phyloP scores from a whole-genome alignment of 176 grass and related monocot genomes.

The Eragrostis curvula region DNA sequence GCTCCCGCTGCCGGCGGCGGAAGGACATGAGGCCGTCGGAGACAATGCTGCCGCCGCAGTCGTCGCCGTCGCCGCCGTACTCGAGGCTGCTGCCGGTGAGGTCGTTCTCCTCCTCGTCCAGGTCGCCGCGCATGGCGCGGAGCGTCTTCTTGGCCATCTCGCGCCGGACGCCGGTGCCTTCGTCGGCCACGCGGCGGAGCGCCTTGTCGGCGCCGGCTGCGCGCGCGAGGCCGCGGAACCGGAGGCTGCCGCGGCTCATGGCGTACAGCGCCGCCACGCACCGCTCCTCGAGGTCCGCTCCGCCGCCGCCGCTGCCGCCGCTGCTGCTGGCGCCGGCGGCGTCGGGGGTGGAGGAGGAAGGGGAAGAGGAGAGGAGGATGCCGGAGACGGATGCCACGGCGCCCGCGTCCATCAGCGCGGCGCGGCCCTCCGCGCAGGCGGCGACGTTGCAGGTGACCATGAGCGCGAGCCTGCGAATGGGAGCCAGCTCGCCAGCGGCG shows the following conservation, averaged over 20 bases:
- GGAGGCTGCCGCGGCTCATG: conserved; percentile 74
- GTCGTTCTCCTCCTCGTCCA: conserved; percentile 34
- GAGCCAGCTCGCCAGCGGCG: conserved; percentile 19
- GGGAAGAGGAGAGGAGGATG: conserved; percentile 41
- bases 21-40: conserved; percentile 87
- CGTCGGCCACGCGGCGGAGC: conserved; percentile 64
- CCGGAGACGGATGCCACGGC: conserved; percentile 54
- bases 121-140: conserved; percentile 57
- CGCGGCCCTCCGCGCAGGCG: conserved; percentile 64
- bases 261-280: conserved; percentile 82
- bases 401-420: conserved; percentile 76
- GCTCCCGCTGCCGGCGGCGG: conserved; percentile 55
- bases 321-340: not conserved
- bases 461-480: conserved; percentile 67
- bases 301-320: not conserved
- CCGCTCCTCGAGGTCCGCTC: conserved; percentile 56
- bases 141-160: conserved; percentile 86
- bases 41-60: conserved; percentile 65
- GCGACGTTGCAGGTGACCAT: conserved; percentile 84
- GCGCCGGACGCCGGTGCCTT: conserved; percentile 52
- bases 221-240: conserved; percentile 77
- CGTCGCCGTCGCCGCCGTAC: conserved; percentile 55
- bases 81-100: conserved; percentile 55
- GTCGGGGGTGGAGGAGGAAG: not conserved
- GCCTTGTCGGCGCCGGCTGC: conserved; percentile 58